phyloP scores from a whole-genome alignment of 768 basidiomycete genomes.

The Terana coerulea region DNA sequence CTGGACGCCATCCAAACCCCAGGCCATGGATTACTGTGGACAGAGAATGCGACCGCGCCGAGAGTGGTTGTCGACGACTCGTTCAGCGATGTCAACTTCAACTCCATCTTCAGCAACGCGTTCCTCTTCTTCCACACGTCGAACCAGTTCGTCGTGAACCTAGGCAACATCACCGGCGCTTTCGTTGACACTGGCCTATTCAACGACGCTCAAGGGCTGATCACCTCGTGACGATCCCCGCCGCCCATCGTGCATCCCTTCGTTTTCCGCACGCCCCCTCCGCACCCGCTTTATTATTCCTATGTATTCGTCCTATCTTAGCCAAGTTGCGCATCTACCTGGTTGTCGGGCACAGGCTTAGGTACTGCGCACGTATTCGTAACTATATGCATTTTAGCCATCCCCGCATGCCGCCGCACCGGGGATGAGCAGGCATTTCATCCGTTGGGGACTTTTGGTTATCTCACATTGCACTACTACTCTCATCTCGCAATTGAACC shows the following conservation, averaged over 20 bases:
- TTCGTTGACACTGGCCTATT: conserved; percentile 28
- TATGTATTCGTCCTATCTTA: background rate
- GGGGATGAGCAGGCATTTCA: background rate
- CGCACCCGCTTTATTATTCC: background rate
- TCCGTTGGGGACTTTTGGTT: background rate
- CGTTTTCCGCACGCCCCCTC: no score
- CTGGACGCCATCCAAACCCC: conserved; percentile 36
- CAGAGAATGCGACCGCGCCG: conserved; percentile 47
- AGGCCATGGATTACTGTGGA: conserved; percentile 41
- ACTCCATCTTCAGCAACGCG: conserved; percentile 43
- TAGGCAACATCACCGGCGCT: conserved; percentile 43
- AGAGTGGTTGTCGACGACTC: conserved; percentile 47
- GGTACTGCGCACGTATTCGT: background rate
- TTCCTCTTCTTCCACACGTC: conserved; percentile 25
- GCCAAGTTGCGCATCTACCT: background rate
- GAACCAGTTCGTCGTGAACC: conserved; percentile 26
- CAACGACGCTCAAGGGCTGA: background rate
- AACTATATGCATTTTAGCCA: background rate
- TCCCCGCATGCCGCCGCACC: background rate
- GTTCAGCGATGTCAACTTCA: conserved; percentile 41
- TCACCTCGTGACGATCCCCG: background rate
- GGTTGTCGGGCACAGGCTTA: background rate
- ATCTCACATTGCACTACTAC: background rate
- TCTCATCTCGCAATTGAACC: background rate
- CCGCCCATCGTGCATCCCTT: background rate